Evolutionary conservation across 306 rosid species (phyloP).

Genomic region (Ammopiptanthus mongolicus): DNA sequence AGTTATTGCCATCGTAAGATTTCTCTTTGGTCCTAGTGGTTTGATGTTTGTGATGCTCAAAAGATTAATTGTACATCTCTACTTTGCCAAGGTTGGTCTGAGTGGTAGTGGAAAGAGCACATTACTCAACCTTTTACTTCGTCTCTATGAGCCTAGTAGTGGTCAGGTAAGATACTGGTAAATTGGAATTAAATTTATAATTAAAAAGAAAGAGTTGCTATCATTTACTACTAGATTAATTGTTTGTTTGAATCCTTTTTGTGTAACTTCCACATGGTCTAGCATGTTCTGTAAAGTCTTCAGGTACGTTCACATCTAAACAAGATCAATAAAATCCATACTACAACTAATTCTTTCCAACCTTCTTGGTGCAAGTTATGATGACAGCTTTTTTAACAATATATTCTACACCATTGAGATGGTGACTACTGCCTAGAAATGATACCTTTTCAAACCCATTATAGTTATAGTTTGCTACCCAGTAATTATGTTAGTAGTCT

Average conservation of each 20-base stretch:
- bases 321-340: not conserved
- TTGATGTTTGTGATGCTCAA: constrained; percentile 16
- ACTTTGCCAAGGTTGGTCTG: constrained; percentile 66
- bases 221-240: not conserved
- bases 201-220: not conserved
- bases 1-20: constrained; percentile 71
- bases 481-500: not conserved
- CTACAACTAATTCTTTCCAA: not conserved
- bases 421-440: not conserved
- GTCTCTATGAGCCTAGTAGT: constrained; percentile 76
- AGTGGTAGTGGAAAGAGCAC: constrained; percentile 99
- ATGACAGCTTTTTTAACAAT: not conserved
- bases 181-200: not conserved
- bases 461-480: not conserved
- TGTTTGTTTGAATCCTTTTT: not conserved
- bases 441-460: not conserved
- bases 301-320: not conserved
- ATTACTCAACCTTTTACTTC: constrained; percentile 78
- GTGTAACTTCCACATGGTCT: not conserved
- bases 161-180: constrained; percentile 60
- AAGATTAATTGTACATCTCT: constrained; percentile 5
- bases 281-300: not conserved
- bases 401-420: not conserved
- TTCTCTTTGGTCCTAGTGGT: not conserved
- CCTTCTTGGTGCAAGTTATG: not conserved